phyloP scores from a whole-genome alignment of 805 yeast species.

The Pichia thaimueangensis region DNA sequence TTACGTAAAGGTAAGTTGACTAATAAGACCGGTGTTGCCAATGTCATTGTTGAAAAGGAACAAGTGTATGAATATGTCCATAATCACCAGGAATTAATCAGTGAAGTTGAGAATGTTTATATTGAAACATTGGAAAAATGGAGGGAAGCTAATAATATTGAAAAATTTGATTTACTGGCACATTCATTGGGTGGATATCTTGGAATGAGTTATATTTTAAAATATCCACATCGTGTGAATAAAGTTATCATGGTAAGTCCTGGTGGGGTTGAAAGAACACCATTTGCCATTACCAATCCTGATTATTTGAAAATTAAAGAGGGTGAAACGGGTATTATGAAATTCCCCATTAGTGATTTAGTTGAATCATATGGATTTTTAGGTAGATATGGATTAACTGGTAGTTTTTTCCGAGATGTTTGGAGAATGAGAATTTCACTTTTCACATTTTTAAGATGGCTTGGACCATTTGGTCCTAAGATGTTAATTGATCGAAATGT shows the following conservation, averaged over 20 bases:
- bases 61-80: constrained; percentile 21
- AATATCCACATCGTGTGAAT: constrained; percentile 47
- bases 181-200: constrained; percentile 75
- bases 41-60: constrained; percentile 2
- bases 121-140: constrained; percentile 57
- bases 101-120: constrained; percentile 49
- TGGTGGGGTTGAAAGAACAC: constrained; percentile 68
- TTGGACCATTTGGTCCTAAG: constrained; percentile 34
- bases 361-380: constrained; percentile 41
- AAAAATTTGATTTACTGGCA: constrained; percentile 56
- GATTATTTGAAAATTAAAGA: constrained; percentile 9
- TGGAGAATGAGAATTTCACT: constrained; percentile 38
- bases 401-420: constrained; percentile 30
- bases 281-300: constrained; percentile 50
- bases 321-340: constrained; percentile 6
- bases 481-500: constrained; percentile 24
- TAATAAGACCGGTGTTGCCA: background rate
- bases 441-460: constrained; percentile 42
- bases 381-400: constrained; percentile 40
- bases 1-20: constrained; percentile 1
- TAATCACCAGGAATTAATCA: constrained; percentile 34
- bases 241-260: constrained; percentile 64
- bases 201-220: constrained; percentile 54
- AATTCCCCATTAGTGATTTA: constrained; percentile 32
- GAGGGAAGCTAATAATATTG: constrained; percentile 45